Conservation (phyloP, 208 protist genomes). For the Trypanosoma lewisi region DNA sequence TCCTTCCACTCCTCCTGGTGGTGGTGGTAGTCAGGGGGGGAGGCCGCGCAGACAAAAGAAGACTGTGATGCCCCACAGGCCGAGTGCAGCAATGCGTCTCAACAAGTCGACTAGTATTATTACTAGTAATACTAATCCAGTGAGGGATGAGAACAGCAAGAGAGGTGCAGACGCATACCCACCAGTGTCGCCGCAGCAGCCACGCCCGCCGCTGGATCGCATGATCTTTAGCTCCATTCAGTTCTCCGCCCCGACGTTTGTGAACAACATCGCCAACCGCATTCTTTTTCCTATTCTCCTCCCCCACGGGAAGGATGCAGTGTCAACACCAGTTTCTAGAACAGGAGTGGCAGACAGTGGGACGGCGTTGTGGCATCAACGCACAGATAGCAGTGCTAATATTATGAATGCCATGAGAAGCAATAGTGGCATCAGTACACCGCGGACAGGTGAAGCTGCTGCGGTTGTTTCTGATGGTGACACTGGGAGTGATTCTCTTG, state of each 20-base stretch:
- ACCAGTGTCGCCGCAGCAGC: neutral
- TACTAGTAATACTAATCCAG: too few species aligned
- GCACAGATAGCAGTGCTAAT: slow-evolving; percentile 30
- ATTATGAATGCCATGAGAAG: neutral
- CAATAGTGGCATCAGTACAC: neutral
- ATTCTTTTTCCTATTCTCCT: slow-evolving; percentile 50
- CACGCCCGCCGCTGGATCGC: slow-evolving; percentile 36
- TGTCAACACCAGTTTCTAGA: neutral
- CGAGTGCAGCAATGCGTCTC: too few species aligned
- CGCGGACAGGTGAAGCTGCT: neutral
- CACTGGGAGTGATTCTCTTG: slow-evolving; percentile 37
- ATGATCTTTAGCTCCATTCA: slow-evolving; percentile 55
- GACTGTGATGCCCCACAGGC: too few species aligned
- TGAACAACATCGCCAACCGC: slow-evolving; percentile 70
- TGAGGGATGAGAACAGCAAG: too few species aligned
- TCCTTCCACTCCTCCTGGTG: too few species aligned
- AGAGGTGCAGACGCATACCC: neutral
- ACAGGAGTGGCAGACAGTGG: neutral
- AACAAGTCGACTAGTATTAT: too few species aligned
- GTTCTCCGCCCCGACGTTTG: slow-evolving; percentile 70
- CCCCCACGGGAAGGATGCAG: neutral
- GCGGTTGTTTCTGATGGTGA: slow-evolving; percentile 3
- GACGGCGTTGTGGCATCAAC: slow-evolving; percentile 21
- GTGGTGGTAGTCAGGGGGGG: too few species aligned
- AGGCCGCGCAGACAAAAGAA: too few species aligned